Conservation (phyloP, 805 yeast genomes). For the Monosporozyma unispora region DNA sequence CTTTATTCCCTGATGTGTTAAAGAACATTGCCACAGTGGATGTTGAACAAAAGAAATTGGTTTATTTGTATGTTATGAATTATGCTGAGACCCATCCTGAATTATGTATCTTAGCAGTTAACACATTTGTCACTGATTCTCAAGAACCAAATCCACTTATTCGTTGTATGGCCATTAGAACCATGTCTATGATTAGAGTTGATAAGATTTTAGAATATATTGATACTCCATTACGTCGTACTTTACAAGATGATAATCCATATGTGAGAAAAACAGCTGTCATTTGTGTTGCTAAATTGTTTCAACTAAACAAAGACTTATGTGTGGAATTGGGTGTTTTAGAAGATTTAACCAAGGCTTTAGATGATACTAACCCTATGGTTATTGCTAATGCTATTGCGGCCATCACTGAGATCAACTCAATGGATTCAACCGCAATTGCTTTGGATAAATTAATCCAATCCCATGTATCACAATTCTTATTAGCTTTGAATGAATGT, state of each 20-base stretch:
- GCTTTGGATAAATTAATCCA: conserved; percentile 33
- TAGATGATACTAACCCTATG: conserved; percentile 90
- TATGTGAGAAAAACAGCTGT: conserved; percentile 97
- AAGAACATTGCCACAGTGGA: conserved; percentile 96
- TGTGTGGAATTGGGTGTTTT: conserved; percentile 85
- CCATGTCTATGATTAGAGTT: conserved; percentile 97
- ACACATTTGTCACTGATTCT: conserved; percentile 89
- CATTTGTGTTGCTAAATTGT: conserved; percentile 90
- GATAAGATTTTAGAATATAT: conserved; percentile 92
- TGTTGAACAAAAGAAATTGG: conserved; percentile 91
- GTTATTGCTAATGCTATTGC: conserved; percentile 92
- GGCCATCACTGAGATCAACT: conserved; percentile 76
- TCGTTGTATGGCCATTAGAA: conserved; percentile 90
- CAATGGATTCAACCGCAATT: conserved; percentile 46
- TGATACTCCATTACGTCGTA: conserved; percentile 79
- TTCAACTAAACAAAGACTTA: conserved; percentile 70
- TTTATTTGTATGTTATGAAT: conserved; percentile 89
- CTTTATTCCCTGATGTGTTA: conserved; percentile 89
- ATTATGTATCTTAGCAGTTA: conserved; percentile 88
- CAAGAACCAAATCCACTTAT: conserved; percentile 96
- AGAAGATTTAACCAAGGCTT: conserved; percentile 51
- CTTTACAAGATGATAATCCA: conserved; percentile 88
- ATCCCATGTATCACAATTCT: conserved; percentile 46
- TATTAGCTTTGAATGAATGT: conserved; percentile 87
- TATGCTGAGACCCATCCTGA: conserved; percentile 96